These are phyloP conservation scores for Exophiala sideris DNA, from an alignment of 2,329 filamentous ascomycete species.

Conservation along the genomic window DNA sequence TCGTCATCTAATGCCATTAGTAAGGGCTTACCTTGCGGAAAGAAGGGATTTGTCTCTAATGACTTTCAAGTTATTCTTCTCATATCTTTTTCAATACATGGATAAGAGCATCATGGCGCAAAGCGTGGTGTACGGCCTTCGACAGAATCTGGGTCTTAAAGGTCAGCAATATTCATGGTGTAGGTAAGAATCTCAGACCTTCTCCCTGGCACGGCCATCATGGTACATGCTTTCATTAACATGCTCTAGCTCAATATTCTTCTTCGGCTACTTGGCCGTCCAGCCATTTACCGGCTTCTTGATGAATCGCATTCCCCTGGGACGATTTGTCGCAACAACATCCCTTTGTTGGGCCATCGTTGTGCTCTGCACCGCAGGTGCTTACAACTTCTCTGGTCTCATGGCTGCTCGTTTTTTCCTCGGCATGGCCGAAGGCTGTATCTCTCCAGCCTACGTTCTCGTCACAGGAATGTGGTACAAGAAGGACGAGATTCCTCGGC, in stretches of 20 bases:
- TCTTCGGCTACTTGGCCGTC: constrained; percentile 66
- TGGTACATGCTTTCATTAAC: constrained; percentile 59
- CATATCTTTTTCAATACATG: constrained; percentile 64
- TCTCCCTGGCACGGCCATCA: constrained; percentile 11
- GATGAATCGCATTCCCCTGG: constrained; percentile 62
- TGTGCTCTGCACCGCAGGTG: constrained; percentile 60
- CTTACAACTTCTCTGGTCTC: constrained; percentile 58
- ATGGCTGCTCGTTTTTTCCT: constrained; percentile 63
- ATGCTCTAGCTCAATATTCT: constrained; percentile 64
- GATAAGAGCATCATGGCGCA: constrained; percentile 41
- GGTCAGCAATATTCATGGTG: constrained; percentile 48
- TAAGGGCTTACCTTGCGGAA: constrained; percentile 64
- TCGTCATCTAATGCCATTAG: constrained; percentile 62
- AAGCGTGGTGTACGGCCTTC: neutral
- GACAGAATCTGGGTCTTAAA: constrained; percentile 26
- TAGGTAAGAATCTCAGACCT: constrained; percentile 27
- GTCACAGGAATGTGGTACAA: neutral
- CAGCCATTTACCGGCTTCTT: constrained; percentile 69
- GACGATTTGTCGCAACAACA: constrained; percentile 62
- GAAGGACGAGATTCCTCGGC: neutral
- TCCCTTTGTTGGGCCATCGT: constrained; percentile 62
- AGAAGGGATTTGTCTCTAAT: constrained; percentile 49
- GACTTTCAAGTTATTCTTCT: constrained; percentile 49
- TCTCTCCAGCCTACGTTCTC: constrained; percentile 44
- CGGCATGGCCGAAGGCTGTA: constrained; percentile 53